Conservation (phyloP, 139 green algal genomes). For the Medakamo hakoo region DNA sequence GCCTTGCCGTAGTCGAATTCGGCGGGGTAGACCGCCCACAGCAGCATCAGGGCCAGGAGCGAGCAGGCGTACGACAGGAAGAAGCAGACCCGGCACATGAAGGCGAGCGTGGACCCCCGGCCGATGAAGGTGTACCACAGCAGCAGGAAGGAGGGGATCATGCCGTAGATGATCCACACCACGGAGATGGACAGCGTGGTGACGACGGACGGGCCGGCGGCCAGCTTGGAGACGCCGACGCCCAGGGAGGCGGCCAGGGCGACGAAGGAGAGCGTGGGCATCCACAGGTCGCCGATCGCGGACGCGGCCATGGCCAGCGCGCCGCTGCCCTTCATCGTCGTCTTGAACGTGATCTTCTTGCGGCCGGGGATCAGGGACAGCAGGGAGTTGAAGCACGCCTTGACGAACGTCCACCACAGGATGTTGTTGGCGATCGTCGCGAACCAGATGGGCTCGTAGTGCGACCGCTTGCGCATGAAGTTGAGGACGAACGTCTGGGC, state of each 20-base stretch:
- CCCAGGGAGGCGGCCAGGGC: constrained; percentile 15
- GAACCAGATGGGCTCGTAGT: constrained; percentile 30
- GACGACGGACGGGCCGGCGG: constrained; percentile 5
- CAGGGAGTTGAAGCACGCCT: constrained; percentile 11
- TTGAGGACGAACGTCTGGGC: constrained; percentile 20
- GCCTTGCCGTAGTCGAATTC: constrained; percentile 22
- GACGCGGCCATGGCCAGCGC: not conserved
- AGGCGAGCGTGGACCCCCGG: not conserved
- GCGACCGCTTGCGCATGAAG: constrained; percentile 12
- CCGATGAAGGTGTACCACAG: constrained; percentile 1
- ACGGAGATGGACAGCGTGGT: constrained; percentile 27
- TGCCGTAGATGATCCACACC: constrained; percentile 30
- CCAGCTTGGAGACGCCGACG: constrained; percentile 24
- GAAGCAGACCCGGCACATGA: not conserved
- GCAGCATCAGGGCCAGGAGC: constrained; percentile 20
- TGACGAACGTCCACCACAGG: constrained; percentile 40
- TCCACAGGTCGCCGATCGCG: constrained; percentile 15
- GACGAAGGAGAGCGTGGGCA: constrained; percentile 11
- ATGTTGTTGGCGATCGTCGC: constrained; percentile 26
- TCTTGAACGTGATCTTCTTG: constrained; percentile 25
- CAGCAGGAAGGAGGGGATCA: constrained; percentile 29
- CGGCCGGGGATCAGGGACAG: not conserved
- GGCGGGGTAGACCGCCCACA: constrained; percentile 34
- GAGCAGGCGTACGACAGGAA: not conserved
- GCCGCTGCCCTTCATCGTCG: constrained; percentile 28